Base-by-base conservation (phyloP, 2,329 filamentous ascomycete genomes). In the Aspergillus sp. region DNA sequence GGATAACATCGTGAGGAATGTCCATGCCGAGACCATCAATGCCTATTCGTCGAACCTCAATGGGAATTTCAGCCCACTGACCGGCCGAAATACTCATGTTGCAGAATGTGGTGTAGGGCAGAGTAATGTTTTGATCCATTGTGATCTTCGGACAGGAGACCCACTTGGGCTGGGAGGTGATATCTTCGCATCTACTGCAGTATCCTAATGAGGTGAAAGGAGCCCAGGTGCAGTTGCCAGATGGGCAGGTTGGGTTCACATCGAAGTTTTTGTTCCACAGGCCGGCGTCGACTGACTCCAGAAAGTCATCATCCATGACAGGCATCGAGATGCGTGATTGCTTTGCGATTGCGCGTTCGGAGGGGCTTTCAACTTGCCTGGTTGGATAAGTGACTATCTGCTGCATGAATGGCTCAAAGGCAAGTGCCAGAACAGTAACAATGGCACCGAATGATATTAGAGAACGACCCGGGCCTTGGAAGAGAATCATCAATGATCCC, bases 361-460 rank as follows among this genome's bases (percentile, higher is more conserved):
- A 27, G 9, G 12, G 7, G 7, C 7, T 28, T 28, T 12, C 3
- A 10, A 37, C 19, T 27, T 28, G 6, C 27, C 19, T 10, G 19
- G 27, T 10, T 8, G 19, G 35, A 28, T 37, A 37, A 31, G 27
- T 41, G 3, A 43, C 12, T n/a, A 54, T 33, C 37, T 56, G 51
- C 37, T 57, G 51, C 11, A 54, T 44, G 37, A 56, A 54, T 2
- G 54, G 51, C 27, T 57, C 54, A 30, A 57, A 56, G 5, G 46
- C 47, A 5, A 57, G 39, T 11, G 47, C 32, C 8, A 52, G 39
- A 19, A 54, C 32, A 26, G 45, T 50, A 2, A 56, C 35, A 12
- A 42, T 27, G 4, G 54, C 48, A 6, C 52, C 50, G 8, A 52
- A 19, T 7, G 45, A 46, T 6, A 45, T 47, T 7, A 50, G 38